Evolutionary conservation across 345 rosid genomes (phyloP).

Genomic region (Corymbia maculata): DNA sequence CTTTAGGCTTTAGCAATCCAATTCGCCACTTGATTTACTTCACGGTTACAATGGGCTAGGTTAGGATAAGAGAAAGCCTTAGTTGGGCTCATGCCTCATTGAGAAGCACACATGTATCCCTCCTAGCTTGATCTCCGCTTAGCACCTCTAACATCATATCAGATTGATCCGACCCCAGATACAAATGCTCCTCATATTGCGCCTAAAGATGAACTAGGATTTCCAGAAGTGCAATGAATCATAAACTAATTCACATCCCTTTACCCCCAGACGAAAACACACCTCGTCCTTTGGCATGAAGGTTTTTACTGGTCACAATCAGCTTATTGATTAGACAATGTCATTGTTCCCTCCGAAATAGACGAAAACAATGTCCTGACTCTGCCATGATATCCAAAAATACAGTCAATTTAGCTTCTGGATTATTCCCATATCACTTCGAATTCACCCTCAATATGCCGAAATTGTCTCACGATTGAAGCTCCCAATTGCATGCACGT

Average conservation of each 20-base stretch:
- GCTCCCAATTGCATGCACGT: no score
- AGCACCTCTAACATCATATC: background rate
- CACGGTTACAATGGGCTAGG: background rate
- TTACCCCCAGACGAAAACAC: no score
- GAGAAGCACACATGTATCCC: background rate
- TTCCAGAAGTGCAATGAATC: background rate
- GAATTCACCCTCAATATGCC: background rate
- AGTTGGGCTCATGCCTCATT: background rate
- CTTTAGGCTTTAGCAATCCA: accelerated
- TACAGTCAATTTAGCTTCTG: background rate
- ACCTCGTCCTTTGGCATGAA: background rate
- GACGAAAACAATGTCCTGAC: background rate
- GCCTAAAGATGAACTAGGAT: background rate
- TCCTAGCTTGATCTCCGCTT: background rate
- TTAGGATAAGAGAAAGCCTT: background rate
- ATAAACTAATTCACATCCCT: background rate
- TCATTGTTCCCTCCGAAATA: background rate
- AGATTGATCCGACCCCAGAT: background rate
- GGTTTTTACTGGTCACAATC: background rate
- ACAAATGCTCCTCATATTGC: background rate
- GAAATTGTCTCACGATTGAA: no score
- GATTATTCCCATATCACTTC: background rate
- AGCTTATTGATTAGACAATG: background rate
- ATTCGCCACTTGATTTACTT: background rate
- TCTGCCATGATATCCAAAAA: background rate